A percentile compares a stretch with the other conserved stretches of the same genome.
Evolutionary conservation across 495 filamentous ascomycete genomes (phyloP).

Genomic region (Corynascus novoguineensis): DNA sequence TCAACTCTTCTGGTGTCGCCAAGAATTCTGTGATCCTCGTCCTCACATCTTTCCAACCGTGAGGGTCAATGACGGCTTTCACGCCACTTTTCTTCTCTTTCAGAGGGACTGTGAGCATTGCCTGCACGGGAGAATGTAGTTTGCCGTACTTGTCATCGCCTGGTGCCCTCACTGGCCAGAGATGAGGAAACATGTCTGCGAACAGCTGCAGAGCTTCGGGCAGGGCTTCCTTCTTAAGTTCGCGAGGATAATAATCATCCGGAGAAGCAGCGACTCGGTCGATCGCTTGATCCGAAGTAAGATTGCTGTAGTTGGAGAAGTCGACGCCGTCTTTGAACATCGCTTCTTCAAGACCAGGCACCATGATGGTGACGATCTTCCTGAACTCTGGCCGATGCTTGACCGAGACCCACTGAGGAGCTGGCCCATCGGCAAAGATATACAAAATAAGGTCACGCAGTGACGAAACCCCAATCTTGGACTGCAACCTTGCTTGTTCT

Average conservation of each 20-base stretch:
- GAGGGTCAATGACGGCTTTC: slow-evolving; percentile 51
- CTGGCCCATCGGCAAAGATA: slow-evolving; percentile 73
- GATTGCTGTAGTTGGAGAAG: slow-evolving; percentile 39
- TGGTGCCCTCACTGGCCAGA: slow-evolving; percentile 83
- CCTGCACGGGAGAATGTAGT: slow-evolving; percentile 76
- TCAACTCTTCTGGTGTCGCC: slow-evolving; percentile 62
- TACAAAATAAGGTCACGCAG: slow-evolving; percentile 82
- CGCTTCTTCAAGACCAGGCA: slow-evolving; percentile 80
- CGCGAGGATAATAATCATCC: slow-evolving; percentile 68
- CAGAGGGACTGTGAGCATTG: slow-evolving; percentile 64
- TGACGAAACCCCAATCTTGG: slow-evolving; percentile 69
- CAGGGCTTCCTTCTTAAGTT: slow-evolving; percentile 55
- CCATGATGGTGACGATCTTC: slow-evolving; percentile 88
- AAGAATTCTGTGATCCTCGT: slow-evolving; percentile 76
- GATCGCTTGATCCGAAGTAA: slow-evolving; percentile 27
- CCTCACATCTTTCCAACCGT: slow-evolving; percentile 58
- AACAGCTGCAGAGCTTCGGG: slow-evolving; percentile 61
- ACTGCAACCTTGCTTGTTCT: slow-evolving; percentile 59
- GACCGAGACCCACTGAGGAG: slow-evolving; percentile 83
- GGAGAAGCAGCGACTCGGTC: slow-evolving; percentile 40
- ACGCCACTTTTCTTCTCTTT: slow-evolving; percentile 54
- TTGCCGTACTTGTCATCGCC: slow-evolving; percentile 75
- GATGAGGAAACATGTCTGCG: slow-evolving; percentile 73
- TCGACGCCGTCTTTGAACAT: slow-evolving; percentile 75
- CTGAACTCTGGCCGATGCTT: slow-evolving; percentile 67